phyloP scores from a whole-genome alignment of 306 rosid genomes.

The Casuarina cunninghamiana region DNA sequence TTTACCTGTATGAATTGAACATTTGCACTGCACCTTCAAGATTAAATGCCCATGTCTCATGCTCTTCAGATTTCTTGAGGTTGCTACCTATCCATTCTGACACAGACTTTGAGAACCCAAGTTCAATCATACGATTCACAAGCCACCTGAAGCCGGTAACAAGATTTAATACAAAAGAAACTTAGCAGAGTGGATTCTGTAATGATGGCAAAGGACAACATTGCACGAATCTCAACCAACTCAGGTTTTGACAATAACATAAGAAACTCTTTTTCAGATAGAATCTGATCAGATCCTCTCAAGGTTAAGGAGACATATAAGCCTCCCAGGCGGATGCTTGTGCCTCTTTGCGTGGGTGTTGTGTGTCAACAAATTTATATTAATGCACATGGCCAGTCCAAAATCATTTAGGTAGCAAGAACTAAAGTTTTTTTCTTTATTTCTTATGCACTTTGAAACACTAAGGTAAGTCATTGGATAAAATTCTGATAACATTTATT shows the following conservation, averaged over 20 bases:
- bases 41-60: conserved; percentile 82
- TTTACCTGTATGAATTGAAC: conserved; percentile 85
- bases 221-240: neutral
- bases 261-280: no score
- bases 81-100: conserved; percentile 94
- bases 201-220: neutral
- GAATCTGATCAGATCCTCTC: no score
- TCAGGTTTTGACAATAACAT: neutral
- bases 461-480: no score
- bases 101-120: conserved; percentile 78
- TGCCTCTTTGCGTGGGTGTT: neutral
- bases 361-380: neutral
- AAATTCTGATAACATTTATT: no score
- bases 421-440: neutral
- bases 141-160: conserved; percentile 75
- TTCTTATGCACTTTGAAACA: no score
- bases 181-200: neutral
- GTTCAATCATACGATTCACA: conserved; percentile 78
- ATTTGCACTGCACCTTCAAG: conserved; percentile 75
- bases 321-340: neutral
- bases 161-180: conserved; percentile 4
- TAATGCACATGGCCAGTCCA: neutral
- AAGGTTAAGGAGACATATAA: no score
- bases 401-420: neutral
- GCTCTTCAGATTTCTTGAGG: conserved; percentile 78